Evolutionary conservation across 257 asterid genomes (phyloP).

Genomic region (Datura wrightii): DNA sequence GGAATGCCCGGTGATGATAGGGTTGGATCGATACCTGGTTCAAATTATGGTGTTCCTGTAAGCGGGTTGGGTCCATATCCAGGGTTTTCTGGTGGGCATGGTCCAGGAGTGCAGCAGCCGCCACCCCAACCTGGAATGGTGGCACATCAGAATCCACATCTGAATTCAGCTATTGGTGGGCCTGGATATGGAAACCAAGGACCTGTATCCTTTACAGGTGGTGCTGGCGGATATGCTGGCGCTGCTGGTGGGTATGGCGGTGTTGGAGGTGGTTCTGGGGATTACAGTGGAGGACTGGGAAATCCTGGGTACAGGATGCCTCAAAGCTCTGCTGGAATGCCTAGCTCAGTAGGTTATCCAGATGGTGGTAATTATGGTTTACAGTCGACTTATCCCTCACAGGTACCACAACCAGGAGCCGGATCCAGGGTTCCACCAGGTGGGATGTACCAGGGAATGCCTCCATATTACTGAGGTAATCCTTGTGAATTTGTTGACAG

Average conservation of each 20-base stretch:
- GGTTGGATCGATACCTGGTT: constrained; percentile 40
- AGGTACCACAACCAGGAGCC: constrained; percentile 59
- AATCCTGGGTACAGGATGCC: constrained; percentile 71
- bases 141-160: constrained; percentile 61
- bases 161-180: constrained; percentile 51
- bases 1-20: constrained; percentile 51
- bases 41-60: constrained; percentile 56
- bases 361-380: constrained; percentile 72
- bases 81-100: constrained; percentile 54
- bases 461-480: constrained; percentile 88
- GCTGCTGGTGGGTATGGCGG: constrained; percentile 48
- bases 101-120: constrained; percentile 66
- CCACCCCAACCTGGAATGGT: constrained; percentile 67
- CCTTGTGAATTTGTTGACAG: neutral
- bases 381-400: constrained; percentile 59
- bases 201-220: constrained; percentile 45
- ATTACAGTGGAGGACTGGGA: constrained; percentile 58
- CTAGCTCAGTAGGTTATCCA: constrained; percentile 71
- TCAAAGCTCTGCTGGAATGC: constrained; percentile 65
- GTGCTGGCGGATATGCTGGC: constrained; percentile 45
- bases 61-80: constrained; percentile 55
- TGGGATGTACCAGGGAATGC: constrained; percentile 79
- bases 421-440: constrained; percentile 78
- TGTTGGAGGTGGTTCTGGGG: constrained; percentile 47
- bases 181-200: constrained; percentile 61